phyloP scores from a whole-genome alignment of 2,329 filamentous ascomycete genomes.

The Teratosphaeria viscida region DNA sequence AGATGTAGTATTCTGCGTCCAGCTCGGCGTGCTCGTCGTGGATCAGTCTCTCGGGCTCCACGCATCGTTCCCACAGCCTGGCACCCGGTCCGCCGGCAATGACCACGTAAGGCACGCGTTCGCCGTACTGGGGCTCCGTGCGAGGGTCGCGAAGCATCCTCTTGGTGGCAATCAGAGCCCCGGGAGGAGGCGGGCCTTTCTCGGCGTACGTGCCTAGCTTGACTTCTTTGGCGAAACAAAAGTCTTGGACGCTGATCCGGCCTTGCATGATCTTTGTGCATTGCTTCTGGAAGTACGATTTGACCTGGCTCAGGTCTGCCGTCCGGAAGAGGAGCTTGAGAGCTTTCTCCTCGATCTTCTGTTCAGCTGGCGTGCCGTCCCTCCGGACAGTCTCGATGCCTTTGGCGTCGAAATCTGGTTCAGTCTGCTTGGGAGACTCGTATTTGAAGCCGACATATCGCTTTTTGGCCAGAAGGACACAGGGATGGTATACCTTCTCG shows the following conservation, averaged over 20 bases:
- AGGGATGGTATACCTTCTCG: constrained; percentile 96
- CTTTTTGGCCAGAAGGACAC: constrained; percentile 89
- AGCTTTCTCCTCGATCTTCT: constrained; percentile 91
- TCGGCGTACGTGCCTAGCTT: constrained; percentile 81
- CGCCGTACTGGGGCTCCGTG: constrained; percentile 85
- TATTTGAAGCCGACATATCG: constrained; percentile 98
- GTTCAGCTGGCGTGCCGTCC: constrained; percentile 88
- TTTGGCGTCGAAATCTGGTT: constrained; percentile 92
- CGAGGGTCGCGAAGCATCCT: constrained; percentile 79
- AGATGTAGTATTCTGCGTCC: constrained; percentile 94
- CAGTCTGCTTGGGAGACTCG: constrained; percentile 61
- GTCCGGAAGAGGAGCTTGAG: constrained; percentile 84
- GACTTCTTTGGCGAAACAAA: constrained; percentile 90
- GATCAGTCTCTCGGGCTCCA: constrained; percentile 74
- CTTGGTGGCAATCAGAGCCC: constrained; percentile 76
- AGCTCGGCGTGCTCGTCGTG: constrained; percentile 66
- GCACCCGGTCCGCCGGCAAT: constrained; percentile 79
- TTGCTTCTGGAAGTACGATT: constrained; percentile 79
- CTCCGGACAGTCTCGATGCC: constrained; percentile 95
- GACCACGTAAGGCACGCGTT: constrained; percentile 90
- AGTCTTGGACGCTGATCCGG: constrained; percentile 81
- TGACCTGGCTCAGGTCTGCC: constrained; percentile 77
- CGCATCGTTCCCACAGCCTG: constrained; percentile 76
- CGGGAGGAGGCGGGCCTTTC: constrained; percentile 68
- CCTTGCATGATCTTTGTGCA: constrained; percentile 89